A percentile compares a stretch with the other conserved stretches of the same genome.
Conservation (phyloP, 2,329 filamentous ascomycete genomes). For the Sordariomycetes sp. region DNA sequence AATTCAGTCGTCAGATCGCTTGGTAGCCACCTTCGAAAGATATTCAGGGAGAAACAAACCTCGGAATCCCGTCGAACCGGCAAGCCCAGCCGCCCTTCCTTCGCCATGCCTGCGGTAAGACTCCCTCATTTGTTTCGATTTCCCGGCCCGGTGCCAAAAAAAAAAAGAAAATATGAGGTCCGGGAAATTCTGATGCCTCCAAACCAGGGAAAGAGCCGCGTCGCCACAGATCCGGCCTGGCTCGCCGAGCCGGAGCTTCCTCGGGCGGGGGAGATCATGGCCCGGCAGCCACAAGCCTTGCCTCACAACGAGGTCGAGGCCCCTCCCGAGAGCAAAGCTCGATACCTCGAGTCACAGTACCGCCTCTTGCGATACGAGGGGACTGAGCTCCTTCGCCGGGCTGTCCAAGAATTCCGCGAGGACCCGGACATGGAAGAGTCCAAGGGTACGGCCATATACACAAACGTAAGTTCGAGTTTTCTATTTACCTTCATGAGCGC, state of each 20-base stretch:
- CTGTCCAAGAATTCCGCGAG: constrained; percentile 44
- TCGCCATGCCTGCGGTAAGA: too few species aligned
- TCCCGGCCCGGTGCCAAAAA: too few species aligned
- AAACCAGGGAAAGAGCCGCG: not conserved
- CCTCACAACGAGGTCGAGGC: constrained; percentile 41
- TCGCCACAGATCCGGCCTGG: not conserved
- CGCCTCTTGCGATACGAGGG: constrained; percentile 66
- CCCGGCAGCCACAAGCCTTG: constrained; percentile 19
- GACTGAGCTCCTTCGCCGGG: constrained; percentile 55
- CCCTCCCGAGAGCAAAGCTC: constrained; percentile 48
- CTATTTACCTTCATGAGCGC: not conserved
- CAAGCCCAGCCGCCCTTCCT: too few species aligned
- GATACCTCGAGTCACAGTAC: constrained; percentile 67
- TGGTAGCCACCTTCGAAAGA: too few species aligned
- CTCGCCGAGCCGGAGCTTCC: constrained; percentile 39
- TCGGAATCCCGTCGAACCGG: too few species aligned
- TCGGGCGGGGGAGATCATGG: constrained; percentile 37
- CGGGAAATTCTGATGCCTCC: not conserved
- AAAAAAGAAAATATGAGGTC: too few species aligned
- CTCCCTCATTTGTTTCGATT: too few species aligned
- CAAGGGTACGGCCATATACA: constrained; percentile 53
- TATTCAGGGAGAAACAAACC: too few species aligned
- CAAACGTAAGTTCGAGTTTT: constrained; percentile 40
- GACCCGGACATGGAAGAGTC: constrained; percentile 48
- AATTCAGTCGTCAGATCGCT: too few species aligned